A percentile compares a stretch with the other conserved stretches of the same genome.
Conservation (phyloP, 805 yeast species). For the Nakazawaea peltata region DNA sequence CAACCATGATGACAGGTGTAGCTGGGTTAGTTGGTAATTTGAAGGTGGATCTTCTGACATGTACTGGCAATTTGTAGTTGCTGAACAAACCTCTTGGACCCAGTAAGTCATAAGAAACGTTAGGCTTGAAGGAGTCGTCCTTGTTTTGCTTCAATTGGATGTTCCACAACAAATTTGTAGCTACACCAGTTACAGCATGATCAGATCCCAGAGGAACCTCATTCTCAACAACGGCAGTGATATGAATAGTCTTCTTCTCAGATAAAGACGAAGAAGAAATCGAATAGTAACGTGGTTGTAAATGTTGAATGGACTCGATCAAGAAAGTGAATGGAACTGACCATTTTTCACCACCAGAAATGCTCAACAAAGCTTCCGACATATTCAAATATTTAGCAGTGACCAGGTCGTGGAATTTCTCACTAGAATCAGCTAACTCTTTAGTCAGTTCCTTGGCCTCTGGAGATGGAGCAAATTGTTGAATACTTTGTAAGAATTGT, state of each 20-base stretch:
- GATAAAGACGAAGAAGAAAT: slow-evolving; percentile 82
- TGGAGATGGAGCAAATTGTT: slow-evolving; percentile 73
- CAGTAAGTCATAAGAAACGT: slow-evolving; percentile 57
- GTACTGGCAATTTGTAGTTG: slow-evolving; percentile 72
- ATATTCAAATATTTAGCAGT: slow-evolving; percentile 56
- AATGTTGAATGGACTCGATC: slow-evolving; percentile 69
- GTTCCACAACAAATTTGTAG: slow-evolving; percentile 79
- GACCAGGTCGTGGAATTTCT: slow-evolving; percentile 56
- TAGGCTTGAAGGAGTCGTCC: slow-evolving; percentile 26
- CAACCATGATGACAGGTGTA: slow-evolving; percentile 84
- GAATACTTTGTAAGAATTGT: slow-evolving; percentile 65
- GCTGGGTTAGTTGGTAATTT: slow-evolving; percentile 82
- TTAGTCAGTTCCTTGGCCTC: slow-evolving; percentile 41
- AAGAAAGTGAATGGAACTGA: slow-evolving; percentile 77
- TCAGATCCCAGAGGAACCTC: slow-evolving; percentile 24
- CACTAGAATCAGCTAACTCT: slow-evolving; percentile 60
- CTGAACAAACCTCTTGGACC: slow-evolving; percentile 69
- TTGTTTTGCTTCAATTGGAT: slow-evolving; percentile 55
- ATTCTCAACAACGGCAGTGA: slow-evolving; percentile 91
- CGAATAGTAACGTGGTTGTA: slow-evolving; percentile 94
- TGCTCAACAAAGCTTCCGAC: slow-evolving; percentile 58
- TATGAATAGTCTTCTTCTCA: slow-evolving; percentile 67
- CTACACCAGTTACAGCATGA: slow-evolving; percentile 68
- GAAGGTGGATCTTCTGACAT: slow-evolving; percentile 90
- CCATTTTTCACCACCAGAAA: slow-evolving; percentile 72